These are phyloP conservation scores for Achaetomiella virescens DNA, from an alignment of 495 filamentous ascomycete genomes.

Conservation along the genomic window DNA sequence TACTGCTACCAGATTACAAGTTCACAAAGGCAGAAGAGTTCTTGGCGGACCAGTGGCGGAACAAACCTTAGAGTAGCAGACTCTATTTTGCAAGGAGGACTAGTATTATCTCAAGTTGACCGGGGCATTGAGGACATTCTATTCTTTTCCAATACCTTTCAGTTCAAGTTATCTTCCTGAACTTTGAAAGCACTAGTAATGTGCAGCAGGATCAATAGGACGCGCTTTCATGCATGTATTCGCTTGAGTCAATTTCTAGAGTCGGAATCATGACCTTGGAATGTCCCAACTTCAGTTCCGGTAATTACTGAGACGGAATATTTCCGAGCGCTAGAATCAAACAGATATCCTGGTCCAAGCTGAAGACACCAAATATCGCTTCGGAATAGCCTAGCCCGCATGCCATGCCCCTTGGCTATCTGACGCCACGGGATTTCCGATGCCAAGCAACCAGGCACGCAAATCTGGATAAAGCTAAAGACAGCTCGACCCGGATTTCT, in stretches of 20 bases:
- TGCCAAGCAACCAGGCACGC: neutral
- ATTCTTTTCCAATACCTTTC: too few relatives aligned
- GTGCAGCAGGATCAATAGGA: too few relatives aligned
- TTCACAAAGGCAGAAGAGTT: conserved; percentile 46
- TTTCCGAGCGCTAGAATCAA: too few relatives aligned
- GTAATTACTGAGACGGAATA: too few relatives aligned
- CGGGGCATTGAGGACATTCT: neutral
- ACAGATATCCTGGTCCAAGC: neutral
- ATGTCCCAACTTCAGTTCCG: neutral
- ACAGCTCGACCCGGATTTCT: neutral
- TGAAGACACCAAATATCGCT: neutral
- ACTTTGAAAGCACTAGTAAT: too few relatives aligned
- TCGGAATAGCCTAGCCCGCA: too few relatives aligned
- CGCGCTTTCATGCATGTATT: too few relatives aligned
- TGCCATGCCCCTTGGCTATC: too few relatives aligned
- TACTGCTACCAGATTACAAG: conserved; percentile 46
- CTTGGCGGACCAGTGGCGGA: conserved; percentile 40
- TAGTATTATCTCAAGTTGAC: neutral
- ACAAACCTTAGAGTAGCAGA: conserved; percentile 21
- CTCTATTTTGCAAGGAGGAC: neutral
- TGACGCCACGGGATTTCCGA: too few relatives aligned
- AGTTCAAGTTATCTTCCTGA: too few relatives aligned
- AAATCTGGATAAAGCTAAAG: neutral
- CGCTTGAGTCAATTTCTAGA: too few relatives aligned
- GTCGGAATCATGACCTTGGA: too few relatives aligned